Conservation (phyloP, 73 alveolate species). For the Diophrys sp. region DNA sequence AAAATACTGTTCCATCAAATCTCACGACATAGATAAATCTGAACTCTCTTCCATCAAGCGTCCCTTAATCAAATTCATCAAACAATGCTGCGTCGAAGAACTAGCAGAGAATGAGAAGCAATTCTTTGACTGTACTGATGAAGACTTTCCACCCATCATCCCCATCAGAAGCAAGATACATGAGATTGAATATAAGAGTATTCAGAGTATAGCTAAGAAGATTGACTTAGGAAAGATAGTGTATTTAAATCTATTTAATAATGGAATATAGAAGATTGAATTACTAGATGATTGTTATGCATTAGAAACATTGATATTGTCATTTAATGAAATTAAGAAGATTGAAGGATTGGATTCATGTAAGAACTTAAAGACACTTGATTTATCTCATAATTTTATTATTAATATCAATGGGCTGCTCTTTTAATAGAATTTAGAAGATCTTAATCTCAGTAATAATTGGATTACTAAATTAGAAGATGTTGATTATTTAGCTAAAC, state of each 20-base stretch:
- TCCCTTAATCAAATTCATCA: constrained; percentile 43
- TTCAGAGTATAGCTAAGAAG: constrained; percentile 13
- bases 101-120: constrained; percentile 11
- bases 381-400: constrained; percentile 85
- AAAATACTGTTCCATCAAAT: constrained; percentile 1
- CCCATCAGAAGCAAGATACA: constrained; percentile 28
- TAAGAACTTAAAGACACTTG: constrained; percentile 68
- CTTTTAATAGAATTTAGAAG: constrained; percentile 42
- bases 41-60: constrained; percentile 62
- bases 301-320: constrained; percentile 75
- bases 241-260: constrained; percentile 79
- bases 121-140: constrained; percentile 30
- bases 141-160: constrained; percentile 39
- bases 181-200: constrained; percentile 1
- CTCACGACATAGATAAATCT: constrained; percentile 65
- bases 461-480: constrained; percentile 47
- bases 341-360: constrained; percentile 72
- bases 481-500: not conserved
- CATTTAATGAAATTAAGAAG: constrained; percentile 81
- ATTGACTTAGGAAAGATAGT: constrained; percentile 44
- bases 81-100: constrained; percentile 41
- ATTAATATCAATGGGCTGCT: constrained; percentile 72
- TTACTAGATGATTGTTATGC: constrained; percentile 72
- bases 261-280: constrained; percentile 71
- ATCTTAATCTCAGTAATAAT: constrained; percentile 60